Evolutionary conservation across 768 basidiomycete species (phyloP).

Genomic region (Calvatia gigantea): DNA sequence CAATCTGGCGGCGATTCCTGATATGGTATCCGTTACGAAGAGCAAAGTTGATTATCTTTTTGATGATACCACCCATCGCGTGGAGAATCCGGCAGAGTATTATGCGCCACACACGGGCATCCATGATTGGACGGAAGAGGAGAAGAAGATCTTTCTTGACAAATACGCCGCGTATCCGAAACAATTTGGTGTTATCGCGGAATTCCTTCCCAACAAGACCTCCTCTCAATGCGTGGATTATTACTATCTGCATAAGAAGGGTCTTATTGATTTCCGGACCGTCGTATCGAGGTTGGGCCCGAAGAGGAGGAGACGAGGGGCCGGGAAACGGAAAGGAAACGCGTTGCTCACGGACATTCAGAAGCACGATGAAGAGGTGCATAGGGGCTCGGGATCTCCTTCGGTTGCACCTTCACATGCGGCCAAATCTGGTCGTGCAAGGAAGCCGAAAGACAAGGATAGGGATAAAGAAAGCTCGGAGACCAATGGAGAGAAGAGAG

Average conservation of each 20-base stretch:
- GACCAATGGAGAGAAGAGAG: slow-evolving; percentile 27
- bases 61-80: slow-evolving; percentile 83
- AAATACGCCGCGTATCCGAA: slow-evolving; percentile 86
- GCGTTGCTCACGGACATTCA: slow-evolving; percentile 79
- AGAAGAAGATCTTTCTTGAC: slow-evolving; percentile 74
- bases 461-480: slow-evolving; percentile 1
- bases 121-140: slow-evolving; percentile 84
- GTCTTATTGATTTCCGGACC: slow-evolving; percentile 78
- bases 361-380: slow-evolving; percentile 64
- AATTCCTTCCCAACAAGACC: slow-evolving; percentile 78
- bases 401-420: slow-evolving; percentile 36
- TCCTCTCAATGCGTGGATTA: slow-evolving; percentile 86
- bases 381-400: slow-evolving; percentile 31
- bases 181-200: slow-evolving; percentile 92
- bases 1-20: slow-evolving; percentile 86
- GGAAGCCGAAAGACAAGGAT: slow-evolving; percentile 9
- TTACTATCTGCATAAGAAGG: slow-evolving; percentile 95
- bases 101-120: slow-evolving; percentile 72
- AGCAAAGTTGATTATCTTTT: slow-evolving; percentile 61
- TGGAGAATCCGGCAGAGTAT: slow-evolving; percentile 74
- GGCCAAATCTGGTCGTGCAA: slow-evolving; percentile 29
- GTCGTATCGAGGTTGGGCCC: slow-evolving; percentile 65
- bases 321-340: slow-evolving; percentile 77
- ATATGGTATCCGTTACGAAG: slow-evolving; percentile 76
- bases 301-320: slow-evolving; percentile 55